Evolutionary conservation across 441 rosid genomes (phyloP).

Genomic region (Isatis lusitanica): DNA sequence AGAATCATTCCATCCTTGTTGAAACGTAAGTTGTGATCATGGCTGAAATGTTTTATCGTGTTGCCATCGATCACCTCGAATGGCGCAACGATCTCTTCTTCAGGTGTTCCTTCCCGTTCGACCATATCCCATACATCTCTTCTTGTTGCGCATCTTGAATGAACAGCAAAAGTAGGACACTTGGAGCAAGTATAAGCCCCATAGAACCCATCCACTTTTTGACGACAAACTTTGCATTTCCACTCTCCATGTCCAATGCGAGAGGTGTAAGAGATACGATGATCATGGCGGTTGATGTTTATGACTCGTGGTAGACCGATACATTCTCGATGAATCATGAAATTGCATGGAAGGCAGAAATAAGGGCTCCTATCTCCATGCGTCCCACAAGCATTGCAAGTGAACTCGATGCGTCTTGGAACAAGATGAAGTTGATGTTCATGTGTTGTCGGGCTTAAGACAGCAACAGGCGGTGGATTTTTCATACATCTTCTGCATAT

Average conservation of each 20-base stretch:
- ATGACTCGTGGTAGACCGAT: background rate
- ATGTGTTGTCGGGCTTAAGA: background rate
- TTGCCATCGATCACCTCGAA: constrained; percentile 3
- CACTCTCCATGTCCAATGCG: background rate
- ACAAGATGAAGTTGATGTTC: too few relatives aligned
- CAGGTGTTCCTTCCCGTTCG: background rate
- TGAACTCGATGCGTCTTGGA: too few relatives aligned
- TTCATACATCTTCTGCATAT: background rate
- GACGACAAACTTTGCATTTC: background rate
- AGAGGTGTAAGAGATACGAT: background rate
- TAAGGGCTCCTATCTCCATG: constrained; percentile 35
- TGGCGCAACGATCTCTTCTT: background rate
- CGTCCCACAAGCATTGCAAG: constrained; percentile 40
- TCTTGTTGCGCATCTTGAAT: constrained; percentile 1
- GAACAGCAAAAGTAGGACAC: constrained; percentile 16
- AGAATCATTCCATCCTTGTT: background rate
- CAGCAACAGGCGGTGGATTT: background rate
- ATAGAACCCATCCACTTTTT: background rate
- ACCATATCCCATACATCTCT: constrained; percentile 11
- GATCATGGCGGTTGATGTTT: constrained; percentile 27
- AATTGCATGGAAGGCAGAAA: constrained; percentile 36
- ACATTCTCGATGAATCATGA: background rate
- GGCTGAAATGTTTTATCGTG: constrained; percentile 26
- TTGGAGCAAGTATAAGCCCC: constrained; percentile 21
- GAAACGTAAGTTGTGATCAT: constrained; percentile 1